Evolutionary conservation across 352 stramenopile species (phyloP), one percentile per base, ranked within the genome.

Genomic region (Phytophthora constricta): DNA sequence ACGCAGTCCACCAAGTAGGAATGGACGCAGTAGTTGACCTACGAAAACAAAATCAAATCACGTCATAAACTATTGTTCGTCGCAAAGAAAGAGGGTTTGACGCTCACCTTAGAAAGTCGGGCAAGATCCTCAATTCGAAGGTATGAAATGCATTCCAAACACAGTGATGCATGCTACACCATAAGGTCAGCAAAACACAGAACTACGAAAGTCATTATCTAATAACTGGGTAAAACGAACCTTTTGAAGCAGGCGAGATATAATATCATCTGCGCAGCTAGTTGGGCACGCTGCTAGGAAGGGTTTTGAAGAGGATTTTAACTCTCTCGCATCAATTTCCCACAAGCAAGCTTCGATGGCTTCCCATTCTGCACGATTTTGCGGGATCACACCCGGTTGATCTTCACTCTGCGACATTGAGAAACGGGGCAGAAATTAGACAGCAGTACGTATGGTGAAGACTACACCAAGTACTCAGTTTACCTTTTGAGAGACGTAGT

Each of bases 301-400:
- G 5, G 63, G 55, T 39, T 80, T 77, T 14, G 48, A 52, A 17
- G 50, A 45, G 26, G 56, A 77, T 41, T 58, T 68, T 7, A 31
- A 46, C n/a, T 51, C 58, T 31, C 65, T 68, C 20, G 63, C 58
- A 31, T 92, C 84, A 50, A 92, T 72, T 28, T 86, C 70, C 84
- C 84, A 91, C 31, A 92, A 59, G 34, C 70, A 80, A 2, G 74
- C 61, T 59, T 92, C 82, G 26, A 92, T 81, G 2, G 62, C 64
- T n/a, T 67, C 26, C 84, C 84, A 91, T 56, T 90, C 78, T 20
- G 23, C 53, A 11, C 51, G n/a, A 17, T 70, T 68, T 45, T 76
- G 62, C 1, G 70, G 54, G 9, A 56, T 51, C 17, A 62, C 53
- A 34, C 53, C 0, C 22, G 68, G 22, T 34, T 56, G 60, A 3